A percentile compares a stretch with the other conserved stretches of the same genome.
phyloP scores from a whole-genome alignment of 2,329 filamentous ascomycete genomes.

The Alternaria brassicicola region DNA sequence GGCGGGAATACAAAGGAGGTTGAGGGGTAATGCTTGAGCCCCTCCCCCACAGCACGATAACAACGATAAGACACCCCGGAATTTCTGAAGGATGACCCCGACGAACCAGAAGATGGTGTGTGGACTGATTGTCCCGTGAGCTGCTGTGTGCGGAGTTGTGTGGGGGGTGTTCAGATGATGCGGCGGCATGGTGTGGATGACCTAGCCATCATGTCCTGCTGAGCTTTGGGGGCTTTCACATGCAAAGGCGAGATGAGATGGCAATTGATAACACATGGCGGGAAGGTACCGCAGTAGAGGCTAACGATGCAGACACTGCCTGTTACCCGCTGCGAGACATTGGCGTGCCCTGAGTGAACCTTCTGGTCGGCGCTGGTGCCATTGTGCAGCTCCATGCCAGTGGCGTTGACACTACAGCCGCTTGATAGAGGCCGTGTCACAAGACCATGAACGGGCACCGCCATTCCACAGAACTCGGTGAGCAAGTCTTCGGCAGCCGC shows the following conservation, averaged over 20 bases:
- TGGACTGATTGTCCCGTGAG: constrained; percentile 35
- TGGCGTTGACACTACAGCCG: constrained; percentile 27
- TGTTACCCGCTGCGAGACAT: constrained; percentile 42
- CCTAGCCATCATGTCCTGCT: constrained; percentile 32
- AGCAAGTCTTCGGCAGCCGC: constrained; percentile 26
- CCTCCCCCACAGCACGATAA: constrained; percentile 35
- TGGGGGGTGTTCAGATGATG: not conserved
- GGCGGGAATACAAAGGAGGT: constrained; percentile 1
- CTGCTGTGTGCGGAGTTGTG: constrained; percentile 15
- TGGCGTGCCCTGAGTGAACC: constrained; percentile 32
- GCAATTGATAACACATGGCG: constrained; percentile 26
- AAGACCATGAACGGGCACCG: constrained; percentile 31
- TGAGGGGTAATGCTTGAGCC: constrained; percentile 16
- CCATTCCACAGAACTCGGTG: constrained; percentile 30
- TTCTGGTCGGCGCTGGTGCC: constrained; percentile 25
- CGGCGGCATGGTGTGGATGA: constrained; percentile 16
- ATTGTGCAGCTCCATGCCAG: constrained; percentile 37
- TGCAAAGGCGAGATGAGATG: constrained; percentile 21
- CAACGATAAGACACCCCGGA: constrained; percentile 25
- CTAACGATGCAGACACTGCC: constrained; percentile 27
- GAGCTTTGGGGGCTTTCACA: constrained; percentile 37
- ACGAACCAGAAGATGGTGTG: constrained; percentile 35
- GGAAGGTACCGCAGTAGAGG: constrained; percentile 22
- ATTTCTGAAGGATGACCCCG: constrained; percentile 25
- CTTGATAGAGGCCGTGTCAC: constrained; percentile 35